Evolutionary conservation across 805 yeast genomes (phyloP), one percentile per base, ranked within the genome.

Genomic region (Candida pseudofarinosa): DNA sequence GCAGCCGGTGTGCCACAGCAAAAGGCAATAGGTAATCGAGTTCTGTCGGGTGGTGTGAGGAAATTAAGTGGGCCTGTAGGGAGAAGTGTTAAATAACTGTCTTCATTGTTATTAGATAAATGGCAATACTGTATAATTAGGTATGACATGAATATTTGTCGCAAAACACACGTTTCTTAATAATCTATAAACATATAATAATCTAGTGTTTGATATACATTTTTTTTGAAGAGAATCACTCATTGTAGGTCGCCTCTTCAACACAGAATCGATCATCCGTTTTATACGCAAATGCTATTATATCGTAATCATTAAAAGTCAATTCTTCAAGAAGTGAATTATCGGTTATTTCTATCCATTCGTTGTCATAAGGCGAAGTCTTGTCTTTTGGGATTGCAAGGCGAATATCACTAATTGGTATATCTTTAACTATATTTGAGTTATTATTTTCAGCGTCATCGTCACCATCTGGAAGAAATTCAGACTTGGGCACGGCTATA

Each of bases 301-400:
- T 54, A 33, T 65, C 68, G 47, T 67, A 66, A 49, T 77, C 81
- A 15, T 48, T 55, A 43, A 74, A 56, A 8, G 51, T 48, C 3
- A 71, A 40, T 4, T 49, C 51, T n/a, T 53, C 51, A 20, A 75
- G 45, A 15, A 51, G 57, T 6, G 48, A 49, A 19, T 65, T 65
- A 26, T 58, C 59, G 6, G 44, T 43, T 8, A 66, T 41, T 19
- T 59, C 65, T 4, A 65, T 52, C 74, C 74, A 68, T 39, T 59
- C 51, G 43, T 63, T 65, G 6, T 52, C 59, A 40, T 65, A 61
- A 1, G 73, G 69, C 2, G 55, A 38, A 33, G 59, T 59, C 23
- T 54, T 58, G 44, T 71, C 73, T 39, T 60, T 62, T 0, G 77
- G 75, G n/a, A 64, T 41, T 0, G 77, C 81, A 13, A 76, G 43